These are phyloP conservation scores for Hemisphaericaspora lyxosophila DNA, from an alignment of 1,139 yeast genomes.

Conservation along the genomic window DNA sequence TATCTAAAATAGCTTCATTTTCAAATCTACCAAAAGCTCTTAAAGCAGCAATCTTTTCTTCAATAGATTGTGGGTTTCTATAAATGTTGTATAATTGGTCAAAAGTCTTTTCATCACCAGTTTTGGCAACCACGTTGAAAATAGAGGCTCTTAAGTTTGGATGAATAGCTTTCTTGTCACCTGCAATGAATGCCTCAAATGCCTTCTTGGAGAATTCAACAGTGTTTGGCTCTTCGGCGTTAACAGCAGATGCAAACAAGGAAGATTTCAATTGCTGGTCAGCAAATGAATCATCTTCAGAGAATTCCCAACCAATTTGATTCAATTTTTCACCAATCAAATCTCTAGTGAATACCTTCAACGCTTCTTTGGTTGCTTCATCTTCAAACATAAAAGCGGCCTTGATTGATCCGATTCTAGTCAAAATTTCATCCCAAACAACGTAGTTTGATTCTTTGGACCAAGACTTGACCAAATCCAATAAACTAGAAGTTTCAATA, in stretches of 20 bases:
- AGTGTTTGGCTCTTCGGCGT: constrained; percentile 56
- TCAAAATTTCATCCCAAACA: constrained; percentile 74
- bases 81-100: constrained; percentile 65
- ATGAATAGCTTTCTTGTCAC: constrained; percentile 70
- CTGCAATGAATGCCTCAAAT: constrained; percentile 60
- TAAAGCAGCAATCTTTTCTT: constrained; percentile 76
- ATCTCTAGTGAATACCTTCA: constrained; percentile 58
- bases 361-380: constrained; percentile 51
- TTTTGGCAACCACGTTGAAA: constrained; percentile 64
- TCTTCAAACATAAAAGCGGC: constrained; percentile 74
- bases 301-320: constrained; percentile 69
- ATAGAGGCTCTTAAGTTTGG: constrained; percentile 78
- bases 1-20: constrained; percentile 55
- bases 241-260: constrained; percentile 69
- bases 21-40: constrained; percentile 72
- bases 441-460: constrained; percentile 65
- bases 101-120: constrained; percentile 64
- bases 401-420: constrained; percentile 54
- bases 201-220: constrained; percentile 53
- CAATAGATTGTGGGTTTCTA: constrained; percentile 62
- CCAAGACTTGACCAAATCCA: constrained; percentile 69
- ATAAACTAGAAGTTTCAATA: constrained; percentile 63
- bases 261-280: constrained; percentile 73
- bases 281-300: constrained; percentile 62
- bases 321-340: constrained; percentile 61